phyloP scores from a whole-genome alignment of 352 stramenopile genomes.

The Nothophytophthora sp. region DNA sequence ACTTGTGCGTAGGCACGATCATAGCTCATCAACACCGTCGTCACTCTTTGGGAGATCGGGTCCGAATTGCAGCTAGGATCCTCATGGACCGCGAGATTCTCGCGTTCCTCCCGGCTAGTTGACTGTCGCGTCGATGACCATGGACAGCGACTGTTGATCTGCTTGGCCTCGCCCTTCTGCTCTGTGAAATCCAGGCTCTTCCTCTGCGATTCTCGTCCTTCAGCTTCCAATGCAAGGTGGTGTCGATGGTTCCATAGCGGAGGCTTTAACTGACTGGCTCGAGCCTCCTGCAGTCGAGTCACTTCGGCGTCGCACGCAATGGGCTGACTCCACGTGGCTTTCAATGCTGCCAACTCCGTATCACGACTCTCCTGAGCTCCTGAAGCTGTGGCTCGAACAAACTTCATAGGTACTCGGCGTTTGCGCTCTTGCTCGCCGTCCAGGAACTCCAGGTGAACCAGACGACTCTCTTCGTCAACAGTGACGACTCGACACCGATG shows the following conservation, averaged over 20 bases:
- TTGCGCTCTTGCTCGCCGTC: slow-evolving; percentile 51
- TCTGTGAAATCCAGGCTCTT: not conserved
- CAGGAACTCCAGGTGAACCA: slow-evolving; percentile 44
- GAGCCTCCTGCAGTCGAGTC: slow-evolving; percentile 39
- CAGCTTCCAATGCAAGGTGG: slow-evolving; percentile 6
- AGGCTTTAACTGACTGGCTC: slow-evolving; percentile 11
- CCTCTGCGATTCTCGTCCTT: slow-evolving; percentile 1
- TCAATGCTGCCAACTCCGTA: slow-evolving; percentile 32
- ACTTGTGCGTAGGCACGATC: slow-evolving; percentile 34
- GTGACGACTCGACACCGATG: slow-evolving; percentile 35
- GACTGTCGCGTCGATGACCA: slow-evolving; percentile 7
- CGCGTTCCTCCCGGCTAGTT: not conserved
- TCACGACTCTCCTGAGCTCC: slow-evolving; percentile 25
- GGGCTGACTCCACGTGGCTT: slow-evolving; percentile 33
- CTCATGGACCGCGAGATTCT: not conserved
- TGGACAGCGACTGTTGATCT: not conserved
- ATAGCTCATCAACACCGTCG: slow-evolving; percentile 31
- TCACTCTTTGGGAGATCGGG: slow-evolving; percentile 34
- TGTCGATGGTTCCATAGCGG: slow-evolving; percentile 13
- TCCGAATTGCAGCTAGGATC: slow-evolving; percentile 10
- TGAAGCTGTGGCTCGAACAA: slow-evolving; percentile 31
- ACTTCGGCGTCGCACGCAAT: slow-evolving; percentile 35
- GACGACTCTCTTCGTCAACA: slow-evolving; percentile 20
- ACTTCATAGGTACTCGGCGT: slow-evolving; percentile 36
- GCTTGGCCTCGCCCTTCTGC: not conserved